A percentile compares a stretch with the other conserved stretches of the same genome.
Evolutionary conservation across 805 yeast genomes (phyloP).

Genomic region (Vanderwaltozyma polyspora): DNA sequence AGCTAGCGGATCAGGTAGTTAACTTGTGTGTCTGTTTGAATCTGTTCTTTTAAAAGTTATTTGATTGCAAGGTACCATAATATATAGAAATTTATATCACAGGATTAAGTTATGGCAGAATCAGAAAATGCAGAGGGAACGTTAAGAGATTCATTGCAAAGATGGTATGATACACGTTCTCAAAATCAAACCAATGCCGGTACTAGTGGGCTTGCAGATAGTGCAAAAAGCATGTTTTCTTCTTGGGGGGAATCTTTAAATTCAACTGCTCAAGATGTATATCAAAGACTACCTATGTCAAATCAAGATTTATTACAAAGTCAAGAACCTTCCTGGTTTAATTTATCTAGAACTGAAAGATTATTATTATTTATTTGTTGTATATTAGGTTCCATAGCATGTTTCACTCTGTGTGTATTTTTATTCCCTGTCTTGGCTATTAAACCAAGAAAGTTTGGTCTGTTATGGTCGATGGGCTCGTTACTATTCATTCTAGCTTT

Average conservation of each 20-base stretch:
- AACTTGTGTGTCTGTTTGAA: too few relatives aligned
- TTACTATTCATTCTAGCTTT: slow-evolving; percentile 77
- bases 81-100: too few relatives aligned
- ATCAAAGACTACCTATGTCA: slow-evolving; percentile 53
- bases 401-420: slow-evolving; percentile 72
- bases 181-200: slow-evolving; percentile 7
- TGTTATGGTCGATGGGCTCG: slow-evolving; percentile 86
- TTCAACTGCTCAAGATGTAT: slow-evolving; percentile 41
- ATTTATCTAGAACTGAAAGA: slow-evolving; percentile 65
- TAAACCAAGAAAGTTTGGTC: slow-evolving; percentile 84
- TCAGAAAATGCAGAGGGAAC: slow-evolving; percentile 2
- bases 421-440: slow-evolving; percentile 82
- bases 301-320: slow-evolving; percentile 36
- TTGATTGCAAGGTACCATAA: too few relatives aligned
- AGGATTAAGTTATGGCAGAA: too few relatives aligned
- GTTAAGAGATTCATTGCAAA: slow-evolving; percentile 30
- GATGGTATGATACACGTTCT: slow-evolving; percentile 28
- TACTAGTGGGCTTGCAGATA: slow-evolving; percentile 20
- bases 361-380: slow-evolving; percentile 68
- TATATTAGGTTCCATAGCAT: slow-evolving; percentile 61
- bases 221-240: slow-evolving; percentile 29
- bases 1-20: too few relatives aligned
- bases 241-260: slow-evolving; percentile 31
- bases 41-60: too few relatives aligned
- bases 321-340: slow-evolving; percentile 71